phyloP scores from a whole-genome alignment of 441 rosid genomes.

The Croton setiger region DNA sequence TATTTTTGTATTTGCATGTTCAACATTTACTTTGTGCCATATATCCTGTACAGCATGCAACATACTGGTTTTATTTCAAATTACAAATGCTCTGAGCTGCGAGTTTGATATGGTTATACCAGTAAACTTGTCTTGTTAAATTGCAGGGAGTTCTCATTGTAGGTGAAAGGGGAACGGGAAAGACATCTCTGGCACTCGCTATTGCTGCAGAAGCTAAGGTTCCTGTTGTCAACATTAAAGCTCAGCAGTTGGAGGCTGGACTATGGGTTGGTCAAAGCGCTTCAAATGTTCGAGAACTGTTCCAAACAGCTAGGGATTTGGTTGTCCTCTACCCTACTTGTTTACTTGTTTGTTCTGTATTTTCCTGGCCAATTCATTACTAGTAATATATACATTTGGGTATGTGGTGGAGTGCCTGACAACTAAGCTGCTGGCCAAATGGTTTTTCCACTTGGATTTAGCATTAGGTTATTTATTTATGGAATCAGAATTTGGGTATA shows the following conservation, averaged over 20 bases:
- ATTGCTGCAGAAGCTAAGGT: constrained; percentile 98
- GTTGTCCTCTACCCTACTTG: constrained; percentile 40
- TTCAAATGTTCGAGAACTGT: constrained; percentile 94
- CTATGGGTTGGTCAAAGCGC: constrained; percentile 99
- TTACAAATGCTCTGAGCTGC: background rate
- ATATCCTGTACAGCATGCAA: constrained; percentile 8
- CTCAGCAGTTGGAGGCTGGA: constrained; percentile 97
- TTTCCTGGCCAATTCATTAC: background rate
- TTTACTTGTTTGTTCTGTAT: constrained; percentile 5
- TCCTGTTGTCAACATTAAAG: constrained; percentile 85
- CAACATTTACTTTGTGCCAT: background rate
- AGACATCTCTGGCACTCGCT: constrained; percentile 90
- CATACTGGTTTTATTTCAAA: constrained; percentile 4
- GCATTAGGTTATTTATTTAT: too few species aligned
- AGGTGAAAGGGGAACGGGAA: constrained; percentile 97
- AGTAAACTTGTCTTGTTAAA: constrained; percentile 21
- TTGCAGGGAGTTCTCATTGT: constrained; percentile 97
- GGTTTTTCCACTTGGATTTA: background rate
- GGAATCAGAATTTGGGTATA: background rate
- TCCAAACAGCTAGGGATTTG: constrained; percentile 97
- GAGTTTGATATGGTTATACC: background rate
- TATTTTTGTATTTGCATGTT: constrained; percentile 2
- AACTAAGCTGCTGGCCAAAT: background rate
- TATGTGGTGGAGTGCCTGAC: background rate
- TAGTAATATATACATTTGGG: background rate